A percentile compares a stretch with the other conserved stretches of the same genome.
phyloP scores from a whole-genome alignment of 1,139 yeast species.

The Taphrina flavorubra region DNA sequence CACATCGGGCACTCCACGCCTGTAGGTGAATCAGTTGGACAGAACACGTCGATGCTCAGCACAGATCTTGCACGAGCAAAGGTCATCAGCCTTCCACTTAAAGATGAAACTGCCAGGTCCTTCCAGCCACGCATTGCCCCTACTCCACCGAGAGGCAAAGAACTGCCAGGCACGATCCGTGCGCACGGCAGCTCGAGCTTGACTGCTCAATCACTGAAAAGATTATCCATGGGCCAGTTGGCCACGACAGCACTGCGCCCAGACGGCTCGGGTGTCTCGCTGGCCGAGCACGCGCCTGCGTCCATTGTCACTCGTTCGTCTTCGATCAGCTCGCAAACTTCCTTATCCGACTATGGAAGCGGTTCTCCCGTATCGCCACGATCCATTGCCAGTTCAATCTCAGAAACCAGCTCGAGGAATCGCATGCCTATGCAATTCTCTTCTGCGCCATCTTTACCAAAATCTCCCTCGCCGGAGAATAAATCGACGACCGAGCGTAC shows the following conservation, averaged over 20 bases:
- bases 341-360: background rate
- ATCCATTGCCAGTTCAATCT: slow-evolving; percentile 2
- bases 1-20: background rate
- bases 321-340: background rate
- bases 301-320: background rate
- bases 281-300: background rate
- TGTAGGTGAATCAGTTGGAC: background rate
- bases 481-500: background rate
- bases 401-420: background rate
- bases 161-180: background rate
- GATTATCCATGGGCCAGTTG: slow-evolving; percentile 10
- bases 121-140: slow-evolving; percentile 5
- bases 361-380: background rate
- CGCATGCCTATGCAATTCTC: background rate
- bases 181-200: background rate
- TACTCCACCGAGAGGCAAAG: background rate
- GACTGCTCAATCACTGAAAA: slow-evolving; percentile 3
- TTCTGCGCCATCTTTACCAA: background rate
- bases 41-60: background rate
- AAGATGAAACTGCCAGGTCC: background rate
- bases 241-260: background rate
- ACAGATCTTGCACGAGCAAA: background rate
- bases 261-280: background rate
- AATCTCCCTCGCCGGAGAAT: background rate
- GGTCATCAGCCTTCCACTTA: too few relatives aligned